Base-by-base conservation (phyloP, 2,329 filamentous ascomycete species). In the Knufia fluminis region DNA sequence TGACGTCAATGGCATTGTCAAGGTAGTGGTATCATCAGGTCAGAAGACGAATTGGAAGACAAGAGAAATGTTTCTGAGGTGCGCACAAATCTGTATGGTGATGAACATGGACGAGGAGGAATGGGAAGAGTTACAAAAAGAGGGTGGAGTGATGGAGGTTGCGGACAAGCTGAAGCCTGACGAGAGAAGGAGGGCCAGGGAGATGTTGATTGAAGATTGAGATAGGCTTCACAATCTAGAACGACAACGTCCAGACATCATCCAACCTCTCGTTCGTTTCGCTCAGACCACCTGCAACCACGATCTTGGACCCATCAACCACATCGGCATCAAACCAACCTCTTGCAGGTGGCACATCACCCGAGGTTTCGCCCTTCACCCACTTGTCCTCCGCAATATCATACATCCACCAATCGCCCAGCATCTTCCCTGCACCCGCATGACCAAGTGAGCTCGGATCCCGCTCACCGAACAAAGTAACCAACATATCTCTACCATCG, bases 41-140 rank as follows among this genome's bases (percentile, higher is more conserved):
- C 77, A 76, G 3, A 81, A 85, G 60, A 96, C 94, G 63, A 78
- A 78, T 1, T 77, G 92, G 31, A 32, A 33, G 32, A 31, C 40
- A 26, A 74, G 87, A 26, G 89, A 94, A 61, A 68, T 78, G 2
- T 95, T 96, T 69, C 74, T 77, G 23, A 79, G 82, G 60, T 86
- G 85, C 51, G 75, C 77, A 52, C 88, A 96, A 73, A 83, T 95
- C 59, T 79, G 85, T 50, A 80, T 94, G 73, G 80, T 95, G 14
- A 82, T 91, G 63, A 91, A 90, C 59, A 94, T 96, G 88, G 90
- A 96, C 64, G 86, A 92, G 28, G 90, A 96, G 51, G 91, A 96
- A 67, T 95, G 89, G 86, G 86, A 91, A 42, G 88, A 92, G 66
- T 67, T 90, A 3, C 49, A 59, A 38, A 48, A 33, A 61, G 66